phyloP scores from a whole-genome alignment of 805 yeast species.

The Isabelozyma heimii region DNA sequence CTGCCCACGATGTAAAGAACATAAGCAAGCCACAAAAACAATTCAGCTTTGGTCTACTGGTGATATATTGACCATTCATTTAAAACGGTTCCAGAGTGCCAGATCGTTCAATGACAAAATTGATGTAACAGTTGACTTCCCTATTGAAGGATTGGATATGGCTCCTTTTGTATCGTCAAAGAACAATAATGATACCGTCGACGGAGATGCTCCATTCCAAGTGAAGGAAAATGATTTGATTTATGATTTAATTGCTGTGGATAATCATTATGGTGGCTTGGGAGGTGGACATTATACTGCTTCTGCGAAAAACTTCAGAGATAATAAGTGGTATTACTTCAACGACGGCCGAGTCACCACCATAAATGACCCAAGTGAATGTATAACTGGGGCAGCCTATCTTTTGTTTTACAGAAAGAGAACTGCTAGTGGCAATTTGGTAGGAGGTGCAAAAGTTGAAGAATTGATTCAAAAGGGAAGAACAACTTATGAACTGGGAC shows the following conservation, averaged over 20 bases:
- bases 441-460: conserved; percentile 50
- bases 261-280: conserved; percentile 92
- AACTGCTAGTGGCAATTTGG: conserved; percentile 13
- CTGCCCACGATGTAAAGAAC: conserved; percentile 86
- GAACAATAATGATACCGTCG: conserved; percentile 21
- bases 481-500: conserved; percentile 11
- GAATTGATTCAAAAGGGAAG: conserved; percentile 43
- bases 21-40: conserved; percentile 85
- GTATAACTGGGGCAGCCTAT: conserved; percentile 80
- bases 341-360: conserved; percentile 78
- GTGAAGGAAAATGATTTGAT: conserved; percentile 25
- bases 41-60: conserved; percentile 94
- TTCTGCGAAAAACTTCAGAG: conserved; percentile 74
- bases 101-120: conserved; percentile 87
- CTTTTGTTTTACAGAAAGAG: conserved; percentile 75
- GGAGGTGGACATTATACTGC: conserved; percentile 99
- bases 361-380: conserved; percentile 53
- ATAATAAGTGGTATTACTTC: conserved; percentile 81
- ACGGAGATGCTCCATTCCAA: neutral
- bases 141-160: conserved; percentile 79
- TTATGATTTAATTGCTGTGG: conserved; percentile 89
- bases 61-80: conserved; percentile 82
- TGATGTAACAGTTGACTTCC: conserved; percentile 80
- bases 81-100: conserved; percentile 85
- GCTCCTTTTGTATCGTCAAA: conserved; percentile 46